Evolutionary conservation across 345 rosid species (phyloP), one percentile per base, ranked within the genome.

Genomic region (Fremontodendron californicum): DNA sequence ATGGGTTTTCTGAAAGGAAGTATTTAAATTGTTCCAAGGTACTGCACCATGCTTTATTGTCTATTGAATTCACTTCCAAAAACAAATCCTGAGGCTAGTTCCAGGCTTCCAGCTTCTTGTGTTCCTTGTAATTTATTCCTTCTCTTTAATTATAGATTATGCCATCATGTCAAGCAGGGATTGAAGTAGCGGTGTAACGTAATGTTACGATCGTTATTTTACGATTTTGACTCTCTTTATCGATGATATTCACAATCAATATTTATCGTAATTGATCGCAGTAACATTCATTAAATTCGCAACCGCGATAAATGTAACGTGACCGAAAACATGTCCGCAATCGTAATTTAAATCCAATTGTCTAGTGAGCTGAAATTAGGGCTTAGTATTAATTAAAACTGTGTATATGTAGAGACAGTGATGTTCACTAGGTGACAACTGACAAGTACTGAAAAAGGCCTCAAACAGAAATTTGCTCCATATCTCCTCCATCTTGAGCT

Each of bases 401-500:
- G 27, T 67, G 4, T 11, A 12, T 23, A 0, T 21, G 33, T 18
- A 25, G 29, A 43, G 16, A 45, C 1, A 18, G 13, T 18, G 27
- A 72, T 27, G 45, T 33, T 35, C 75, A 51, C 45, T 51, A 51
- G 62, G 75, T 49, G 49, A 55, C 64, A 73, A 54, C 76, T 54
- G 76, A 73, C 76, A 37, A 55, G 16, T 55, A 23, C 55, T 9
- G 43, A 51, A 73, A 23, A 55, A 73, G 49, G 45, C 33, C 35
- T 23, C 37, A 7, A 49, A 29, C 7, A 23, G 6, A 66, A 63
- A 31, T 31, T 75, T 73, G 55, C 81, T 80, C 88, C 86, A 80
- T 82, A 52, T 79, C 81, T 79, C 31, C 43, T 76, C 75, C 80
- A 81, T 82, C 82, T 75, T 79, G 35, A 42, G 70, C 60, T 83